A percentile compares a stretch with the other conserved stretches of the same genome.
Evolutionary conservation across 257 asterid genomes (phyloP).

Genomic region (Euphrasia confusa): DNA sequence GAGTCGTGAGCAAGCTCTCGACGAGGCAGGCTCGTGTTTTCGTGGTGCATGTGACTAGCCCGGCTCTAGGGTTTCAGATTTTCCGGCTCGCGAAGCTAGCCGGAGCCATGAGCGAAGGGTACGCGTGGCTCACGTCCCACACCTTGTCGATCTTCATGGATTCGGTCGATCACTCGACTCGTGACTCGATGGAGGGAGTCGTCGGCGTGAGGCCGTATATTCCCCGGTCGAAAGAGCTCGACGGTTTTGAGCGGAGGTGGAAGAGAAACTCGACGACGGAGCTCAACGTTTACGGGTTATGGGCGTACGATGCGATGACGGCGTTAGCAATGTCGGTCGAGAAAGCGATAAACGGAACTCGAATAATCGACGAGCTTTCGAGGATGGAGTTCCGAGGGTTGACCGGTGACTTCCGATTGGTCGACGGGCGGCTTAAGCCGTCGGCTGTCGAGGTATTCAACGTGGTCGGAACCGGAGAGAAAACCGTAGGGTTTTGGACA

Average conservation of each 20-base stretch:
- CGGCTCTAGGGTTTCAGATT: conserved; percentile 33
- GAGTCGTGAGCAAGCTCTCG: conserved; percentile 26
- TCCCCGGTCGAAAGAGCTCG: conserved; percentile 23
- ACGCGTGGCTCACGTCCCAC: conserved; percentile 52
- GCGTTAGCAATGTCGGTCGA: conserved; percentile 53
- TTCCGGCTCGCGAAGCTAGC: conserved; percentile 38
- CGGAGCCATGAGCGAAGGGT: conserved; percentile 43
- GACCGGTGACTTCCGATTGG: conserved; percentile 33
- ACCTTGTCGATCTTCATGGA: conserved; percentile 41
- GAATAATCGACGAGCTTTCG: conserved; percentile 29
- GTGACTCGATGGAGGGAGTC: conserved; percentile 58
- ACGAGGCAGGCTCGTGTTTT: conserved; percentile 40
- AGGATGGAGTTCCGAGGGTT: conserved; percentile 37
- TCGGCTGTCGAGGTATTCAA: conserved; percentile 43
- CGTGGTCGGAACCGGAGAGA: conserved; percentile 39
- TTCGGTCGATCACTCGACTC: conserved; percentile 25
- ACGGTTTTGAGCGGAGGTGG: conserved; percentile 41
- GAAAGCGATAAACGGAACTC: conserved; percentile 28
- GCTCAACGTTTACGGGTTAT: conserved; percentile 43
- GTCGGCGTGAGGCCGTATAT: conserved; percentile 52
- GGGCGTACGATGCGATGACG: conserved; percentile 50
- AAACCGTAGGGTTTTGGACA: conserved; percentile 41
- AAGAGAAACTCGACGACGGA: conserved; percentile 28
- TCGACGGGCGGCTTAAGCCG: conserved; percentile 30
- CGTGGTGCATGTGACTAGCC: conserved; percentile 43